Base-by-base conservation (phyloP, 2,329 filamentous ascomycete species). In the Dryadomyces quercivorus region DNA sequence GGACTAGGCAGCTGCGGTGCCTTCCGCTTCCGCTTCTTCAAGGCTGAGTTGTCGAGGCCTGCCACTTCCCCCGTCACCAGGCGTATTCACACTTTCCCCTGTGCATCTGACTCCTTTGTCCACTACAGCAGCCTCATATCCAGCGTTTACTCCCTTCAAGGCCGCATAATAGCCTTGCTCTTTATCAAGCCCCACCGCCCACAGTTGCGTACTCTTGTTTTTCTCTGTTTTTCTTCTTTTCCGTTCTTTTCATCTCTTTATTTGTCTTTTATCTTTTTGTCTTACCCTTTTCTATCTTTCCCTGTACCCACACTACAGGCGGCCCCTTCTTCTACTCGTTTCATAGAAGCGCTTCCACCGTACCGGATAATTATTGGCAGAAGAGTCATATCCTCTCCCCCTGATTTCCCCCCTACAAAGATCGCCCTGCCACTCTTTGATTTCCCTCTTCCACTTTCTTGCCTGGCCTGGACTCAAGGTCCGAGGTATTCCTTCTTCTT, bases 1-100 rank as follows among this genome's bases (percentile, higher is more conserved):
- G 13, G 38, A 9, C 59, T 59, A 64, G 61, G 61, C 61, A 64
- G 59, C 60, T 60, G 58, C 61, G 55, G 56, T 63, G 16, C 20
- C 43, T 44, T 46, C 47, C 13, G 38, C 26, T 38, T 42, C 36
- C 16, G 22, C 20, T 49, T 16, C 12, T 38, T 22, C 44, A 21
- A 50, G 31, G 31, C 31, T 50, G 31, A n/a, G 22, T 44, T 31
- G 50, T 44, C 51, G 53, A 50, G 18, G 22, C 15, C 22, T 50
- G 8, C 34, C n/a, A 15, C 21, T 36, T 42, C 13, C 15, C 2
- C 49, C 49, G 40, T 50, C 49, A 50, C 20, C 49, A 22, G 49
- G 49, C 34, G 26, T 38, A 12, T 20, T 36, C 48, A 22, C 26
- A 8, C 3, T 6, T 31, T 7, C 13, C 6, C 22, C 15, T 34